Evolutionary conservation across 805 yeast species (phyloP).

Genomic region (Myxozyma mucilagina): DNA sequence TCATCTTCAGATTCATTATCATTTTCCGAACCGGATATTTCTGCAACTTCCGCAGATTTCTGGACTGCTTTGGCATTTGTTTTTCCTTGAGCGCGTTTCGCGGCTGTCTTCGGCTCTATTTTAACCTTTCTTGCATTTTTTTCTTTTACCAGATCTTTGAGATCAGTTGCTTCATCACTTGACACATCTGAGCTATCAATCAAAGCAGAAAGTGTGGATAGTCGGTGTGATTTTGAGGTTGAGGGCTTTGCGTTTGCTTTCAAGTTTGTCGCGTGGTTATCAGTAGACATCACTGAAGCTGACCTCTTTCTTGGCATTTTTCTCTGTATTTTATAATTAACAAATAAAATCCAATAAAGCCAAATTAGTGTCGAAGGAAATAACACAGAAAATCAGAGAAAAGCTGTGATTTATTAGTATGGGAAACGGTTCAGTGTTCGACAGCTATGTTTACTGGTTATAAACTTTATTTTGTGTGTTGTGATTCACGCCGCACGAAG

Average conservation of each 20-base stretch:
- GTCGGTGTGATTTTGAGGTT: not conserved
- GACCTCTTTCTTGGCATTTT: constrained; percentile 1
- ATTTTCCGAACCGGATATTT: not conserved
- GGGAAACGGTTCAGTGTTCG: not conserved
- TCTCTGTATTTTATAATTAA: not conserved
- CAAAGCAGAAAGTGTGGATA: constrained; percentile 6
- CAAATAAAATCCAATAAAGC: no score
- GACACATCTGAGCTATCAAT: constrained; percentile 10
- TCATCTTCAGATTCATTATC: not conserved
- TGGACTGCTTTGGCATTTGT: not conserved
- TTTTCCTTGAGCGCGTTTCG: not conserved
- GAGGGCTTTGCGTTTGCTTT: not conserved
- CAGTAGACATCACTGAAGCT: not conserved
- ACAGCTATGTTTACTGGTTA: not conserved
- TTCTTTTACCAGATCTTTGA: not conserved
- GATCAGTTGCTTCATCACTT: not conserved
- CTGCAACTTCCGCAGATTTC: not conserved
- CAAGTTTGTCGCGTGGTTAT: not conserved
- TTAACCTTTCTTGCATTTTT: not conserved
- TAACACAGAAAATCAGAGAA: not conserved
- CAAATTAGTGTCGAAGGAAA: not conserved
- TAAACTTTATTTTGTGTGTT: not conserved
- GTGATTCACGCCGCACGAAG: constrained; percentile 4
- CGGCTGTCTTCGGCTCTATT: not conserved
- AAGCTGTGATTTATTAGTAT: no score